phyloP scores from a whole-genome alignment of 768 basidiomycete species.

The Lactifluus subvellereus region DNA sequence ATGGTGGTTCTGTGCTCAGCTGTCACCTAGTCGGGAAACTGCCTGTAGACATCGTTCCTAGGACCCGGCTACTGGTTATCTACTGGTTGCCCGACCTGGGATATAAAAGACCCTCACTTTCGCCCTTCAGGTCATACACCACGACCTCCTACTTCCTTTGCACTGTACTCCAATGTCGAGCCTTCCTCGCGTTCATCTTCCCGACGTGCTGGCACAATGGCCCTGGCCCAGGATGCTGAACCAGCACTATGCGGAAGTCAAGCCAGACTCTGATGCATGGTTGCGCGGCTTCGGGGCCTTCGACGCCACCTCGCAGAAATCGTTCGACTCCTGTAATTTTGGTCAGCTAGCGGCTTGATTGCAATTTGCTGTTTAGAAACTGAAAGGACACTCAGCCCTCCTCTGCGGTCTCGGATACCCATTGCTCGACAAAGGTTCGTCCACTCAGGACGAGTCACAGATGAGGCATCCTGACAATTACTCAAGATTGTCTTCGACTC shows the following conservation, averaged over 20 bases:
- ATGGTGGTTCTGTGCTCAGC: background rate
- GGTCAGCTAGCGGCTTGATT: conserved; percentile 7
- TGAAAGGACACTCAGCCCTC: conserved; percentile 27
- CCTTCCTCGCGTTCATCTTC: background rate
- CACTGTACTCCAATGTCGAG: background rate
- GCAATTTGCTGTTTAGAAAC: background rate
- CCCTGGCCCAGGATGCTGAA: conserved; percentile 24
- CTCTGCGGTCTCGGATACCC: conserved; percentile 38
- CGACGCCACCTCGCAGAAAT: conserved; percentile 10
- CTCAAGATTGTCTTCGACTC: conserved; percentile 27
- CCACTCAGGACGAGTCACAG: background rate
- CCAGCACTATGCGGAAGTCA: conserved; percentile 20
- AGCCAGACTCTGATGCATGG: conserved; percentile 21
- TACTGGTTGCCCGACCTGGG: background rate
- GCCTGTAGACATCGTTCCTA: background rate
- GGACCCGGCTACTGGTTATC: background rate
- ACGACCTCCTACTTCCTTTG: background rate
- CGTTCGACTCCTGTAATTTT: conserved; percentile 25
- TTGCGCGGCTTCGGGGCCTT: conserved; percentile 20
- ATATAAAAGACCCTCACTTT: background rate
- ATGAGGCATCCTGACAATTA: background rate
- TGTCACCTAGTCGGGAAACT: too few species aligned
- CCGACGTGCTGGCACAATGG: conserved; percentile 19
- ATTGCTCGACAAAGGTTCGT: conserved; percentile 30
- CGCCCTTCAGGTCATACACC: background rate